A percentile compares a stretch with the other conserved stretches of the same genome.
phyloP scores from a whole-genome alignment of 164 flowering plant species.

The Taxillus chinensis region DNA sequence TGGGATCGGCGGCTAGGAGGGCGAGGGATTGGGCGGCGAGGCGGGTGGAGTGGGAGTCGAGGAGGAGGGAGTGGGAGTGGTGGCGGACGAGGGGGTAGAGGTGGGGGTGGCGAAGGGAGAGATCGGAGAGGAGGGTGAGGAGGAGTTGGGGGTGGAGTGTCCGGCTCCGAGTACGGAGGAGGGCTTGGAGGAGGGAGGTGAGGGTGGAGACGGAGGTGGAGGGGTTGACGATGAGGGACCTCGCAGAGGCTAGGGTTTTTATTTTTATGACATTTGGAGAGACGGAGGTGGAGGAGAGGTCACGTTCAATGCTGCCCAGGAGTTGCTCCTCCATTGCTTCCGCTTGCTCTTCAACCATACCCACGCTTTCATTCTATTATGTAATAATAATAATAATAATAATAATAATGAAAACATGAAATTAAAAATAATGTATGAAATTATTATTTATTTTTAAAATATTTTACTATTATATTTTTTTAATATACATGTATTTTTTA shows the following conservation, averaged over 20 bases:
- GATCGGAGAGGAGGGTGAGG: slow-evolving; percentile 39
- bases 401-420: too few species aligned
- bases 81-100: slow-evolving; percentile 19
- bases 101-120: slow-evolving; percentile 23
- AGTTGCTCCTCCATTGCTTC: neutral
- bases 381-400: too few species aligned
- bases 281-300: slow-evolving; percentile 3
- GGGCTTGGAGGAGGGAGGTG: slow-evolving; percentile 29
- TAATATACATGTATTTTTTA: too few species aligned
- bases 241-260: slow-evolving; percentile 21
- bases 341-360: too few species aligned
- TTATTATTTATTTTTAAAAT: too few species aligned
- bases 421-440: too few species aligned
- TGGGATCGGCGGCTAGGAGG: slow-evolving; percentile 20
- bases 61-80: slow-evolving; percentile 12
- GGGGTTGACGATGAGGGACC: slow-evolving; percentile 47
- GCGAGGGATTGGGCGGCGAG: slow-evolving; percentile 27
- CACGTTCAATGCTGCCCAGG: neutral
- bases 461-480: too few species aligned
- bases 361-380: too few species aligned
- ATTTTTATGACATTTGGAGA: slow-evolving; percentile 8
- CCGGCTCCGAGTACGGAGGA: slow-evolving; percentile 17
- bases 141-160: slow-evolving; percentile 8
- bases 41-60: slow-evolving; percentile 19
- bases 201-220: slow-evolving; percentile 36